Evolutionary conservation across 345 rosid species (phyloP), one percentile per base, ranked within the genome.

Genomic region (Cardiospermum halicacabum): DNA sequence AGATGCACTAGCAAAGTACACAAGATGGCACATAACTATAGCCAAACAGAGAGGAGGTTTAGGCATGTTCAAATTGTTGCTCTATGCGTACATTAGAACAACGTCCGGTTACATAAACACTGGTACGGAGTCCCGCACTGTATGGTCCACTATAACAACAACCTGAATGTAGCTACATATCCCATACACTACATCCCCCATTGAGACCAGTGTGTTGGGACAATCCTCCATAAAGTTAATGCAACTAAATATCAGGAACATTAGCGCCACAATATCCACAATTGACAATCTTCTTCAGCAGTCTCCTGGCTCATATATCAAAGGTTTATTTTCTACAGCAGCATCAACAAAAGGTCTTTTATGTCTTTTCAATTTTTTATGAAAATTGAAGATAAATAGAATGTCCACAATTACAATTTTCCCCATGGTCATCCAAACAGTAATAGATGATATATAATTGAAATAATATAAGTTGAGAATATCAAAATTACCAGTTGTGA

Each of bases 401-500:
- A 30, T 55, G 54, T 49, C 28, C 11, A 47, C n/a, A 5, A 45
- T 31, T 40, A 63, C 39, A 37, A 11, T 58, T 57, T 60, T 39
- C 32, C 59, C 13, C 49, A 37, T 43, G 27, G 34, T 8, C n/a
- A 47, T 36, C 19, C 65, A 58, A 56, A 53, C 12, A 28, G 56
- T 19, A n/a, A 18, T 24, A 19, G 53, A 11, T 16, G 37, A 50
- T 18, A 16, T 19, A 28, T 15, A 11, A 57, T n/a, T 45, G 31
- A 57, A 51, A 65, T 36, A 49, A 10, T 15, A 53, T 31, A 15
- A 25, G 8, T 7, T 12, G 43, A 19, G 66, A 48, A 56, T 31
- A 28, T 36, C 59, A 62, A 19, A 30, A 80, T 74, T n/a, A 84
- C 96, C 96, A 63, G 92, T 89, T 77, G 92, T 89, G 70, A 89